These are phyloP conservation scores for Collybia sordida DNA, from an alignment of 768 basidiomycete genomes.

Conservation along the genomic window DNA sequence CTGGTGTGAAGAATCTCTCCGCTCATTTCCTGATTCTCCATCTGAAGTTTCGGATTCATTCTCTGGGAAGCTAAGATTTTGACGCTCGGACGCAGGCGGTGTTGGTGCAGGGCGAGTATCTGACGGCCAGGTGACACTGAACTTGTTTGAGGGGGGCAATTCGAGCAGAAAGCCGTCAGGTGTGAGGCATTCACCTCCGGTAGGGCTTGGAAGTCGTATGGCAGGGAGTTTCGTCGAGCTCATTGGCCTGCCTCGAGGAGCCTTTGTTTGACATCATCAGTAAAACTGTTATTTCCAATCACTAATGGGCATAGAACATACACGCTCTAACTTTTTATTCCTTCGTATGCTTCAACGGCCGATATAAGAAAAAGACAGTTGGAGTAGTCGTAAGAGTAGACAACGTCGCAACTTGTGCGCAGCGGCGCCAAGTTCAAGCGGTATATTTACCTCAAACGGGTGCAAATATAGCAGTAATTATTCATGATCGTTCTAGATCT, in stretches of 20 bases:
- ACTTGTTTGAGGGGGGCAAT: constrained; percentile 51
- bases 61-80: constrained; percentile 44
- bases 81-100: constrained; percentile 38
- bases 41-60: constrained; percentile 53
- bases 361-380: too few species aligned
- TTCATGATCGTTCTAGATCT: too few species aligned
- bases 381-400: too few species aligned
- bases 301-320: too few species aligned
- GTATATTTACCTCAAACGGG: too few species aligned
- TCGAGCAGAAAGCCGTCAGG: constrained; percentile 47
- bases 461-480: too few species aligned
- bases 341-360: too few species aligned
- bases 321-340: too few species aligned
- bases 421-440: too few species aligned
- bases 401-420: too few species aligned
- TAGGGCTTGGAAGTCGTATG: constrained; percentile 47
- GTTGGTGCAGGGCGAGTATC: constrained; percentile 40
- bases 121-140: constrained; percentile 58
- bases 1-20: neutral
- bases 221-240: constrained; percentile 41
- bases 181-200: constrained; percentile 39
- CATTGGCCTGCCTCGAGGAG: constrained; percentile 22
- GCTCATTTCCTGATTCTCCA: constrained; percentile 29
- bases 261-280: neutral
- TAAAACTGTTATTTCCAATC: too few species aligned